Conservation (phyloP, 2,329 filamentous ascomycete species). For the Scytalidium lignicola region DNA sequence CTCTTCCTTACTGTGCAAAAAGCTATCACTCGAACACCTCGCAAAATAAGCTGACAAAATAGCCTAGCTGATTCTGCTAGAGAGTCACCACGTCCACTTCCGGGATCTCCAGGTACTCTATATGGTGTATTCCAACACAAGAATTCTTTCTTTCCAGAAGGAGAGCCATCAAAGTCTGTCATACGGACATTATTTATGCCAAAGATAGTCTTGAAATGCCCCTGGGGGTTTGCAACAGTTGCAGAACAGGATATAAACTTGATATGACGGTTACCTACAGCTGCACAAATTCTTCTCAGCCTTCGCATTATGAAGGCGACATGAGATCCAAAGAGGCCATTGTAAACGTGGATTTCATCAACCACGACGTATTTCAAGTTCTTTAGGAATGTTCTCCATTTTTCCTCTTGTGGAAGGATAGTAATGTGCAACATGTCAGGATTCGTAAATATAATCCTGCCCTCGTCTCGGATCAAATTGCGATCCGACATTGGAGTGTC, state of each 20-base stretch:
- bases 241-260: slow-evolving; percentile 96
- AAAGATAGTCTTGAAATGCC: slow-evolving; percentile 94
- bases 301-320: slow-evolving; percentile 93
- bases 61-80: slow-evolving; percentile 82
- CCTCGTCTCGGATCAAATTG: slow-evolving; percentile 78
- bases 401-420: slow-evolving; percentile 85
- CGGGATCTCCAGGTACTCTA: slow-evolving; percentile 81
- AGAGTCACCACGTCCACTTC: slow-evolving; percentile 78
- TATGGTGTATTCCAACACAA: slow-evolving; percentile 97
- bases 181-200: slow-evolving; percentile 76
- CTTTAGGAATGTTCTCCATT: slow-evolving; percentile 83
- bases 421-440: slow-evolving; percentile 97
- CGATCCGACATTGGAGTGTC: slow-evolving; percentile 82
- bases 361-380: slow-evolving; percentile 88
- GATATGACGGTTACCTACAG: slow-evolving; percentile 77
- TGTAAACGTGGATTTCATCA: slow-evolving; percentile 92
- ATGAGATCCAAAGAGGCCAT: slow-evolving; percentile 89
- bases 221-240: slow-evolving; percentile 85
- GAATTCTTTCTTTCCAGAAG: slow-evolving; percentile 89
- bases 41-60: slow-evolving; percentile 82
- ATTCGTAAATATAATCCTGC: slow-evolving; percentile 92
- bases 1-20: slow-evolving; percentile 86
- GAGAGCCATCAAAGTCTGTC: slow-evolving; percentile 88
- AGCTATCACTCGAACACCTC: slow-evolving; percentile 86
- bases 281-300: slow-evolving; percentile 80